A percentile compares a stretch with the other conserved stretches of the same genome.
Conservation (phyloP, 306 rosid genomes). For the Biancaea sappan region DNA sequence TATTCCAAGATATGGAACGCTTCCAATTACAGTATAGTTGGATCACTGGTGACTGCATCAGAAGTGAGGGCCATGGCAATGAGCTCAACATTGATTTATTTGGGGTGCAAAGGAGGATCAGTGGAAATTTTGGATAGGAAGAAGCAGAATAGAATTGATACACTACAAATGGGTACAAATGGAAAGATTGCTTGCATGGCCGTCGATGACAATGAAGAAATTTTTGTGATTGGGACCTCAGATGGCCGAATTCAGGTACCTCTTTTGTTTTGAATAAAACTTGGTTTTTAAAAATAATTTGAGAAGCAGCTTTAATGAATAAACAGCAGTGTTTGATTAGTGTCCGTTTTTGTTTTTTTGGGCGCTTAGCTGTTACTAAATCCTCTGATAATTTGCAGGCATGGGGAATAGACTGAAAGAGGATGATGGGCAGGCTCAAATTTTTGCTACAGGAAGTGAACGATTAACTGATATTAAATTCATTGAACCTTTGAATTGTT, state of each 20-base stretch:
- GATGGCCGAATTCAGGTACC: conserved; percentile 87
- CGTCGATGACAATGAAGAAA: conserved; percentile 67
- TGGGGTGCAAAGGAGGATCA: conserved; percentile 83
- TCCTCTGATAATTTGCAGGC: conserved; percentile 61
- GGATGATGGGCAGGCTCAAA: conserved; percentile 20
- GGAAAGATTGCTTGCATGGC: conserved; percentile 72
- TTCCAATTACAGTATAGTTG: conserved; percentile 61
- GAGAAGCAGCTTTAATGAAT: conserved; percentile 7
- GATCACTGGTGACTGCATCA: conserved; percentile 58
- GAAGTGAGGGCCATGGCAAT: conserved; percentile 81
- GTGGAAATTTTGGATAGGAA: conserved; percentile 84
- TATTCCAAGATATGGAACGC: conserved; percentile 67
- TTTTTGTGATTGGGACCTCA: conserved; percentile 82
- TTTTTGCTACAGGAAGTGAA: conserved; percentile 30
- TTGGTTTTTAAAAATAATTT: neutral
- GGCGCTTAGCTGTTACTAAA: conserved; percentile 1
- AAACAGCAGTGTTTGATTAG: neutral
- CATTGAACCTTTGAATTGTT: conserved; percentile 17
- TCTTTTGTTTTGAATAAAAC: neutral
- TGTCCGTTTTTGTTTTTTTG: neutral
- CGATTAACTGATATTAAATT: conserved; percentile 34
- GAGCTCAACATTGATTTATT: conserved; percentile 79
- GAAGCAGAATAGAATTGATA: conserved; percentile 62
- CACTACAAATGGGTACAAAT: conserved; percentile 61
- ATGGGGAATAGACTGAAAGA: conserved; percentile 66